Conservation (phyloP, 2,329 filamentous ascomycete genomes). For the Parafenestella ontariensis region DNA sequence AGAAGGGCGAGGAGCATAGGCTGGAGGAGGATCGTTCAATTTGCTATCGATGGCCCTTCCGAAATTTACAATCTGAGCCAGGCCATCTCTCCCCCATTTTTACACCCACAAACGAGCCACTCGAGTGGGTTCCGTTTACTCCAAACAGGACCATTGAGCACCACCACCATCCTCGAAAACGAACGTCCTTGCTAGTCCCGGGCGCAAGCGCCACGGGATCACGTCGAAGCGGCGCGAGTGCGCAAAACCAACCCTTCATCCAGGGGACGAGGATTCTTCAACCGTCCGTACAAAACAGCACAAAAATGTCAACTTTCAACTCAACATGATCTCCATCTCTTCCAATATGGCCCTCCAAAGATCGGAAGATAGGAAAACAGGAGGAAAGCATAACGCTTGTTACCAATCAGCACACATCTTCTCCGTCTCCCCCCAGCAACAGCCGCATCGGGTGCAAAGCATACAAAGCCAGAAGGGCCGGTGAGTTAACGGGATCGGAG, state of each 20-base stretch:
- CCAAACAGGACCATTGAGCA: slow-evolving; percentile 16
- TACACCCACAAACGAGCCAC: slow-evolving; percentile 18
- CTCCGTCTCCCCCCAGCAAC: slow-evolving; percentile 39
- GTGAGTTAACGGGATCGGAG: slow-evolving; percentile 35
- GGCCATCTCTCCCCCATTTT: slow-evolving; percentile 29
- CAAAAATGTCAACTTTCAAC: slow-evolving; percentile 48
- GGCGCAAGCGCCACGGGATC: slow-evolving; percentile 44
- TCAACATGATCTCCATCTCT: slow-evolving; percentile 20
- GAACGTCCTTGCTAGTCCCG: slow-evolving; percentile 27
- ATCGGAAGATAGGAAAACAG: slow-evolving; percentile 22
- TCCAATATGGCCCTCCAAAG: slow-evolving; percentile 24
- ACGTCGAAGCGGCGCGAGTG: slow-evolving; percentile 37
- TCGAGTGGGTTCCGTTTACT: slow-evolving; percentile 10
- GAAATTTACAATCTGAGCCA: slow-evolving; percentile 1
- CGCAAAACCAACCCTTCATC: slow-evolving; percentile 51
- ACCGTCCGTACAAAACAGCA: slow-evolving; percentile 41
- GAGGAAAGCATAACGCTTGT: slow-evolving; percentile 52
- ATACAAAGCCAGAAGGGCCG: slow-evolving; percentile 42
- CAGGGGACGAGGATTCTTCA: slow-evolving; percentile 49
- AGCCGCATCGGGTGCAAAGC: slow-evolving; percentile 45
- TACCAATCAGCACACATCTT: slow-evolving; percentile 49
- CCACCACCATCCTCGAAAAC: slow-evolving; percentile 18
- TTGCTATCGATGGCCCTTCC: slow-evolving; percentile 30
- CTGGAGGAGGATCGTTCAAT: slow-evolving; percentile 31
- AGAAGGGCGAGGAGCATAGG: slow-evolving; percentile 7